Evolutionary conservation across 2,329 filamentous ascomycete species (phyloP), one percentile per base, ranked within the genome.

Genomic region (Alternaria sp.): DNA sequence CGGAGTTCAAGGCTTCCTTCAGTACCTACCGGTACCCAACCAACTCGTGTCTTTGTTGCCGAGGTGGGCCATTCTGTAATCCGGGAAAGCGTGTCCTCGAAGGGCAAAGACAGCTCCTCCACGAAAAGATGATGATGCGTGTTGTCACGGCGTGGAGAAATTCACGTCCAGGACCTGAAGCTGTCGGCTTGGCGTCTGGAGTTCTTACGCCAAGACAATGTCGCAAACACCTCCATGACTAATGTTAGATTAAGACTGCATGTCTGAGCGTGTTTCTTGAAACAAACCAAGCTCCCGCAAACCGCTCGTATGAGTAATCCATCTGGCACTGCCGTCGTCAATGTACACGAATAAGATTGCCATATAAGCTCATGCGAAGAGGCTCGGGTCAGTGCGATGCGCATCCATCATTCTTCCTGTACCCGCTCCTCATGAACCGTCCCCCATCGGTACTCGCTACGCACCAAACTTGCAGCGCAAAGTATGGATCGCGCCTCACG

Each of bases 281-380:
- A 48, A 48, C 21, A 48, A 26, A 36, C 44, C 44, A 48, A 48
- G 21, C 44, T 48, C 17, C 29, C 44, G 44, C 13, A 26, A 33
- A 36, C 5, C 11, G 14, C 31, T 31, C 44, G 33, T 48, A 34
- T 36, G 13, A 34, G 29, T 48, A 36, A 36, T 36, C 21, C 13
- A 14, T 24, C 44, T 21, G n/a, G 26, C 21, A n/a, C 14, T 26
- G 21, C 37, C n/a, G 7, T 48, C 14, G 10, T 24, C 39, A 34
- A 31, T 10, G 21, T n/a, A n/a, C 21, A 5, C 44, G 3, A 36
- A 26, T 34, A 26, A 26, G 14, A 40, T 40, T 40, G 37, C 21
- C 5, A 40, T 24, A 14, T 11, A 40, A 24, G 37, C 21, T 24
- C 21, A 5, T 11, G 37, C 24, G 21, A 14, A 7, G 11, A 23